Percentiles rank a stretch among this genome's conserved stretches.
Conservation (phyloP, 371 early-diverging fungal species). For the Synchytrium microbalum region DNA sequence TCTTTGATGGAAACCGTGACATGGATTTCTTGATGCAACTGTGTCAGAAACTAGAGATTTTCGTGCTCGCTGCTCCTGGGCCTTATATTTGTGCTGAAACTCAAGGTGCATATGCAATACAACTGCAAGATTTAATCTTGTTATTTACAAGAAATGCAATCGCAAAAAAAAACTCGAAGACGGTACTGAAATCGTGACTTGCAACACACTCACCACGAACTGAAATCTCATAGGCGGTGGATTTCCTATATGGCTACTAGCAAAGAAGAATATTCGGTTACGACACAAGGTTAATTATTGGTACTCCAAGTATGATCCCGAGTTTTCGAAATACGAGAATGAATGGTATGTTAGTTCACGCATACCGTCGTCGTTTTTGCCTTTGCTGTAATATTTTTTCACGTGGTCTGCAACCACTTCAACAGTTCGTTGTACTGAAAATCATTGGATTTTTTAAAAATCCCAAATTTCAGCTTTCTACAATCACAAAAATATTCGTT, state of each 20-base stretch:
- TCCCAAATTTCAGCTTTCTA: too few relatives aligned
- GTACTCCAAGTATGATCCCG: constrained; percentile 59
- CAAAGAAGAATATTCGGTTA: constrained; percentile 63
- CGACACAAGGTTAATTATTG: constrained; percentile 62
- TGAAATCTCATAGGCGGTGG: too few relatives aligned
- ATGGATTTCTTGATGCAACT: constrained; percentile 61
- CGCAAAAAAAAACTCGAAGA: neutral
- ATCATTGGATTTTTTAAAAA: too few relatives aligned
- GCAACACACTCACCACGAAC: too few relatives aligned
- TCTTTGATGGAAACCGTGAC: constrained; percentile 71
- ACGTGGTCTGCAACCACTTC: too few relatives aligned
- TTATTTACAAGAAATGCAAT: neutral
- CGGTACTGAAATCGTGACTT: too few relatives aligned
- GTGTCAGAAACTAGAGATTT: constrained; percentile 65
- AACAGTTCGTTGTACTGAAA: too few relatives aligned
- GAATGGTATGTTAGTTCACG: constrained; percentile 35
- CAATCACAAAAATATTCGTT: neutral
- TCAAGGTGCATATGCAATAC: constrained; percentile 35
- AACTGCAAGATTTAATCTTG: neutral
- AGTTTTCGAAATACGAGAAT: constrained; percentile 59
- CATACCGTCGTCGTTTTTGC: too few relatives aligned
- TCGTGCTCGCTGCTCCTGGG: constrained; percentile 77
- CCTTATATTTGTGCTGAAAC: constrained; percentile 87
- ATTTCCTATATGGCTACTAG: constrained; percentile 74
- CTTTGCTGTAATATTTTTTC: too few relatives aligned